Conservation (phyloP, 139 green algal genomes). For the Nannochloris sp. region DNA sequence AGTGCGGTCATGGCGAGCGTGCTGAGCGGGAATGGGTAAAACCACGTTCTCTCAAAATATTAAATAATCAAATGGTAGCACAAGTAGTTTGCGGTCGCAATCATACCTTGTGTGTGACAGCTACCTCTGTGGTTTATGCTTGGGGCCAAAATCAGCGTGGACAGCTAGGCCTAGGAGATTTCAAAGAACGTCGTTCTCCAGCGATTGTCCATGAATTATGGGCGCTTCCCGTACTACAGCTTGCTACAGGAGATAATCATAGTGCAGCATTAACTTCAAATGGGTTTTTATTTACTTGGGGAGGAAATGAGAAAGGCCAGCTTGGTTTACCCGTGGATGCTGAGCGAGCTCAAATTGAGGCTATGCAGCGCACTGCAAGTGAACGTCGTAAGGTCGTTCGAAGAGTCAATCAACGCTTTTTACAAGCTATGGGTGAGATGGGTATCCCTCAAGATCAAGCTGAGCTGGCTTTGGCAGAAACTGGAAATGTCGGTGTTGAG, state of each 20-base stretch:
- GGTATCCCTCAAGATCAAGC: slow-evolving; percentile 62
- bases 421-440: slow-evolving; percentile 81
- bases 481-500: slow-evolving; percentile 82
- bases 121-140: slow-evolving; percentile 69
- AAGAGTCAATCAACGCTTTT: slow-evolving; percentile 65
- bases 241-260: slow-evolving; percentile 71
- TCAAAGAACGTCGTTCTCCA: slow-evolving; percentile 38
- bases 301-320: slow-evolving; percentile 73
- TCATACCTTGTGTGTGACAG: slow-evolving; percentile 79
- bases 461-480: slow-evolving; percentile 73
- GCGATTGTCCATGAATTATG: slow-evolving; percentile 63
- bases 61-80: slow-evolving; percentile 55
- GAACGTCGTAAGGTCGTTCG: slow-evolving; percentile 23
- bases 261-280: slow-evolving; percentile 71
- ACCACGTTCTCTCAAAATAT: slow-evolving; percentile 31
- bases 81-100: slow-evolving; percentile 66
- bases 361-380: slow-evolving; percentile 7
- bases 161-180: slow-evolving; percentile 74
- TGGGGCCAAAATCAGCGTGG: slow-evolving; percentile 69
- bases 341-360: slow-evolving; percentile 32
- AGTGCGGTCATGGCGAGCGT: slow-evolving; percentile 68
- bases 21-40: slow-evolving; percentile 46
- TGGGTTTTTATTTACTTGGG: slow-evolving; percentile 84
- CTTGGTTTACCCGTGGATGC: slow-evolving; percentile 65
- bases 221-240: slow-evolving; percentile 64